Evolutionary conservation across 352 stramenopile species (phyloP), one percentile per base, ranked within the genome.

Genomic region (Aphanomyces invadans): DNA sequence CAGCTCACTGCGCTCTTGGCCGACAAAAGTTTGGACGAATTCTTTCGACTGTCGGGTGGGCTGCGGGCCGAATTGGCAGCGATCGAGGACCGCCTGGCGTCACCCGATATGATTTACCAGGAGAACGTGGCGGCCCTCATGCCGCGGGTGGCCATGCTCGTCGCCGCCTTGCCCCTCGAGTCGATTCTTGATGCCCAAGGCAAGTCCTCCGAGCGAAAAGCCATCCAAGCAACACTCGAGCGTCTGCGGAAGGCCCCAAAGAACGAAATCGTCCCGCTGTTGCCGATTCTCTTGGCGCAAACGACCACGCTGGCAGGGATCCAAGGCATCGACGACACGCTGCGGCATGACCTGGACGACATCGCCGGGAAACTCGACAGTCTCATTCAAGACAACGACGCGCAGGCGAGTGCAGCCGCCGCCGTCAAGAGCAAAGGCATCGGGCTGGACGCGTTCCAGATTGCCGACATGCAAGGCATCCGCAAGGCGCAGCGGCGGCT

Each of bases 21-120:
- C 28, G 79, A 87, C 39, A 65, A 75, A 0, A 71, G 74, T 1
- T 73, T 95, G 29, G 84, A 92, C 53, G 86, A 93, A 11, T 92
- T 95, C 54, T 96, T 95, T 51, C 78, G 86, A 54, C 76, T 76
- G 31, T 77, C 81, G 19, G 88, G 86, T 0, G 88, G 83, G 0
- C 76, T 96, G 21, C 88, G 87, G n/a, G 56, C 57, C 2, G 87
- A 95, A 38, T 70, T 97, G 10, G 74, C 89, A 12, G 65, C 49
- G 9, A 68, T 95, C n/a, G 72, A 77, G 3, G 83, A 90, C 71
- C 75, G 78, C 2, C 70, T 96, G 12, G 70, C 74, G 7, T 62
- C 86, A 7, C 62, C 79, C 2, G 76, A 93, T 46, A 80, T 97
- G 36, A 93, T 96, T 42, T 95, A 96, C 74, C 69, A 73, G 25